These are phyloP conservation scores for Pichia californica DNA, from an alignment of 805 yeast species.

Conservation along the genomic window DNA sequence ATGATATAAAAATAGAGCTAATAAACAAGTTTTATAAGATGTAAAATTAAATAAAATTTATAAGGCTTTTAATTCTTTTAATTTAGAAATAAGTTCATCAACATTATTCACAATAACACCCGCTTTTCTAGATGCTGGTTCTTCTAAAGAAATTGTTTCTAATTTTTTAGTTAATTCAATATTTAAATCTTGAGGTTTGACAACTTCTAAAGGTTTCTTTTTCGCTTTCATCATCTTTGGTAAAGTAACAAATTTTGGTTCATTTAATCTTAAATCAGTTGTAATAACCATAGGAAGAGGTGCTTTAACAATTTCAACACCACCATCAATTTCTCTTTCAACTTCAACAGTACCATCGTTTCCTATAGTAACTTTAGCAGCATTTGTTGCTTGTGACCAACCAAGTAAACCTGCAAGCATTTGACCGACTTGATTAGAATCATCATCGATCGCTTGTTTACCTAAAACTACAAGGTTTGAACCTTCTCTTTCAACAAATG, in stretches of 20 bases:
- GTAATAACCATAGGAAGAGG: slow-evolving; percentile 81
- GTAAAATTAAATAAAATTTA: slow-evolving; percentile 23
- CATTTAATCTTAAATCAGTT: slow-evolving; percentile 89
- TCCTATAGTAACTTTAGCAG: slow-evolving; percentile 69
- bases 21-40: too few relatives aligned
- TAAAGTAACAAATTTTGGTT: slow-evolving; percentile 91
- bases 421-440: slow-evolving; percentile 92
- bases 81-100: slow-evolving; percentile 72
- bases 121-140: slow-evolving; percentile 76
- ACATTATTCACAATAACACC: slow-evolving; percentile 78
- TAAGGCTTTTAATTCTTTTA: slow-evolving; percentile 71
- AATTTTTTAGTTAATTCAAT: slow-evolving; percentile 58
- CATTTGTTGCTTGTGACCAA: slow-evolving; percentile 98
- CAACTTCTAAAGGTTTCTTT: slow-evolving; percentile 80
- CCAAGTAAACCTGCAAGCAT: slow-evolving; percentile 87
- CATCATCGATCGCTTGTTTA: slow-evolving; percentile 96
- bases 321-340: slow-evolving; percentile 93
- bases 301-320: slow-evolving; percentile 75
- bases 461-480: slow-evolving; percentile 85
- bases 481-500: slow-evolving; percentile 61
- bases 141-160: slow-evolving; percentile 66
- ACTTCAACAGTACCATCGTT: slow-evolving; percentile 54
- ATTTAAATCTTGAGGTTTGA: slow-evolving; percentile 62
- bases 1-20: too few relatives aligned
- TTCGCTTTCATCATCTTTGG: slow-evolving; percentile 98